phyloP scores from a whole-genome alignment of 495 filamentous ascomycete genomes.

The Penicillium verhagenii region DNA sequence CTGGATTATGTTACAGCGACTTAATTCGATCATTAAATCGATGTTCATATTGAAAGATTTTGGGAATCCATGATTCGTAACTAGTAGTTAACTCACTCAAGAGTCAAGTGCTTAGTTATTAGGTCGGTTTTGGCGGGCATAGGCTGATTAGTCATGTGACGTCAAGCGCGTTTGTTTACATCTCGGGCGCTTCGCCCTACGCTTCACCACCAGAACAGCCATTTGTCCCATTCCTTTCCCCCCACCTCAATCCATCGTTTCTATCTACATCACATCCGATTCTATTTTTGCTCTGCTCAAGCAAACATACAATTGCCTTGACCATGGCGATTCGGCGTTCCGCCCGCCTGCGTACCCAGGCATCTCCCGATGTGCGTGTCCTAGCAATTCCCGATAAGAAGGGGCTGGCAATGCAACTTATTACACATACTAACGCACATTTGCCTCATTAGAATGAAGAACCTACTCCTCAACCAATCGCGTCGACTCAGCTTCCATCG shows the following conservation, averaged over 20 bases:
- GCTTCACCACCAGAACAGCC: neutral
- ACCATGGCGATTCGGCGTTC: conserved; percentile 44
- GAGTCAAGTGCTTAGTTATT: too few species aligned
- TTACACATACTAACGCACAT: conserved; percentile 4
- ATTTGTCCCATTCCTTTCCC: conserved; percentile 4
- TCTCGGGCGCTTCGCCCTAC: conserved; percentile 15
- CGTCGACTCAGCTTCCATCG: conserved; percentile 24
- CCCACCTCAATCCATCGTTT: conserved; percentile 5
- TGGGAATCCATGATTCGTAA: too few species aligned
- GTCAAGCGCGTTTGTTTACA: conserved; percentile 35
- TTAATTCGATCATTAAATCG: too few species aligned
- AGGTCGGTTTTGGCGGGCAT: too few species aligned
- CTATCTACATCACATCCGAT: neutral
- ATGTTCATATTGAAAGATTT: too few species aligned
- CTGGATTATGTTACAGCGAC: too few species aligned
- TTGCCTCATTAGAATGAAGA: conserved; percentile 6
- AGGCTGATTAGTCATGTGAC: conserved; percentile 32
- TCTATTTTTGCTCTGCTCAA: neutral
- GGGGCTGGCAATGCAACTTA: conserved; percentile 7
- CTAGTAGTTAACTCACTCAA: too few species aligned
- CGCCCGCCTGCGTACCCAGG: conserved; percentile 36
- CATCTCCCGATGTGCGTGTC: conserved; percentile 31
- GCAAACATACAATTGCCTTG: neutral
- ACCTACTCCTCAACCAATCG: conserved; percentile 12
- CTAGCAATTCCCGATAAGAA: conserved; percentile 20